Conservation (phyloP, 1,284 basidiomycete genomes). For the Wolfiporia cocos region DNA sequence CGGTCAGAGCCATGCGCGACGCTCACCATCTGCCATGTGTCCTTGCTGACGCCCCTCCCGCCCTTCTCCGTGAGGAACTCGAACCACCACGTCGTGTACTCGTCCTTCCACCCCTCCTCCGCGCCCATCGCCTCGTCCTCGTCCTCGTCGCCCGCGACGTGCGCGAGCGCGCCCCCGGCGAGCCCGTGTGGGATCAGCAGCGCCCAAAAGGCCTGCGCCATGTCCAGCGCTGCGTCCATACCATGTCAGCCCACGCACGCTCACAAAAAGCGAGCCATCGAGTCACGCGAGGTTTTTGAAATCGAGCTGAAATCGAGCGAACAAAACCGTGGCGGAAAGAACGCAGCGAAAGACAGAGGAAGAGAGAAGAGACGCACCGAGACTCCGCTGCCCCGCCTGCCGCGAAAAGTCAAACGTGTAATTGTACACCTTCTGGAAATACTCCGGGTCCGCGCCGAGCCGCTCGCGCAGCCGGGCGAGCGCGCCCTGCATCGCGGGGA, state of each 20-base stretch:
- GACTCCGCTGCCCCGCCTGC: slow-evolving; percentile 67
- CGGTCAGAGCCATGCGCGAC: slow-evolving; percentile 2
- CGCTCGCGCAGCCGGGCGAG: slow-evolving; percentile 56
- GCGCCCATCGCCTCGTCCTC: slow-evolving; percentile 34
- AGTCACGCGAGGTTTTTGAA: no score
- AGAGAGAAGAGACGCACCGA: slow-evolving; percentile 44
- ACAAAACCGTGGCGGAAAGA: no score
- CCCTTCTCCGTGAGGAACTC: slow-evolving; percentile 71
- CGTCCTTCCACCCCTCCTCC: slow-evolving; percentile 55
- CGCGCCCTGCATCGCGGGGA: slow-evolving; percentile 58
- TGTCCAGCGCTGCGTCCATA: slow-evolving; percentile 35
- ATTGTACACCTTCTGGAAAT: slow-evolving; percentile 86
- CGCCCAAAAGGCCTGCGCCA: slow-evolving; percentile 81
- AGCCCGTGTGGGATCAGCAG: slow-evolving; percentile 81
- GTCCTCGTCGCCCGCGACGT: slow-evolving; percentile 36
- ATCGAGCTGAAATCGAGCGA: no score
- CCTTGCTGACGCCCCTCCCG: slow-evolving; percentile 84
- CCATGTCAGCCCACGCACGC: no score
- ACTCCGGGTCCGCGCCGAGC: slow-evolving; percentile 62
- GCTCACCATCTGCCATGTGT: slow-evolving; percentile 88
- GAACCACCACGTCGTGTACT: slow-evolving; percentile 80
- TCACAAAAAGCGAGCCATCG: no score
- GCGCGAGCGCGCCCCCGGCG: slow-evolving; percentile 59
- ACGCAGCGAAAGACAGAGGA: no score
- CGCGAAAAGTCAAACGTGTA: slow-evolving; percentile 87